Base-by-base conservation (phyloP, 306 rosid species). In the Cucurbita argyrosperma region DNA sequence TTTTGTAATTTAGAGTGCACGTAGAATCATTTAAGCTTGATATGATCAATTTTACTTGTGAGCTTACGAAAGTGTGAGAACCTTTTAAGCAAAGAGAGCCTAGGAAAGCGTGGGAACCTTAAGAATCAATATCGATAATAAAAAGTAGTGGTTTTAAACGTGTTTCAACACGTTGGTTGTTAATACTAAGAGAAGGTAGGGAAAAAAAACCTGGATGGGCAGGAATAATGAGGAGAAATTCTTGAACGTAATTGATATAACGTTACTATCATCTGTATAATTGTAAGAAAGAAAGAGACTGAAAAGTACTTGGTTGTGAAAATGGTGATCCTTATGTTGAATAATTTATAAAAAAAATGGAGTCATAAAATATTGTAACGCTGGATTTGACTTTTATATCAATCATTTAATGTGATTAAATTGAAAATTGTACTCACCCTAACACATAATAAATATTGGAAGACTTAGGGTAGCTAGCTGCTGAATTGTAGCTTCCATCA, bases 381-480 rank as follows among this genome's bases (percentile, higher is more conserved):
- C 72, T 66, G 39, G 54, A 45, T 45, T 66, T 66, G 72, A 66
- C 54, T 66, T 43, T 66, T 12, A 3, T 21, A 45, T 11, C 3
- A 45, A 66, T 45, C 19, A 66, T 43, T 66, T 5, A 66, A 66
- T 66, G 72, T 66, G 72, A 66, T 66, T 66, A 4, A 66, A 45
- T 66, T 18, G 37, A 8, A 64, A 45, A 21, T 66, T 66, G 54
- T 6, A 66, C 18, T 66, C 39, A 3, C 16, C 38, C 72, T 66
- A 66, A 66, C 14, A 3, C 18, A 40, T 64, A 66, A 64, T 64
- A 42, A 66, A 66, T 43, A 23, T 49, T 14, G 19, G 58, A 46
- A 49, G 74, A 26, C 43, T 13, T 69, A 69, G 74, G 74, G 4
- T 66, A 66, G 72, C 35, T 68, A 68, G 74, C 42, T 47, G 74